Base-by-base conservation (phyloP, 345 rosid species). In the Aegle marmelos region DNA sequence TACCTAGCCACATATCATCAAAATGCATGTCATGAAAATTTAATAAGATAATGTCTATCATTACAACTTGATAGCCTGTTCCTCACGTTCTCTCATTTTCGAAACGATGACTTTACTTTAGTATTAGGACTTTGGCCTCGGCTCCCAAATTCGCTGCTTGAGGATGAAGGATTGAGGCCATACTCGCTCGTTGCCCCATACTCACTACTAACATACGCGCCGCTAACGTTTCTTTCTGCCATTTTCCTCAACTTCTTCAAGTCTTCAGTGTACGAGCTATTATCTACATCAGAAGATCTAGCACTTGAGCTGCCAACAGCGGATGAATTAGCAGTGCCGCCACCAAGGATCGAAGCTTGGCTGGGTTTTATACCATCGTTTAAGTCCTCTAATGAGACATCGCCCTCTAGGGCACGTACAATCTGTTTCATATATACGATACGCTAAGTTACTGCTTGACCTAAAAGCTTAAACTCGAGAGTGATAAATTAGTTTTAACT, bases 381-480 rank as follows among this genome's bases (percentile, higher is more conserved):
- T 82, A 94, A 59, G 76, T 90, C 91, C 0, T 93, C 97, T 56
- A 94, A 36, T 16, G 95, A 85, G 27, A 79, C 81, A 17, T 92
- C 89, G 24, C 87, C 94, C 84, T 91, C 95, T 33, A 90, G 72
- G 21, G 94, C 94, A 25, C 93, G 86, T 59, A 93, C 97, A 81
- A 93, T 88, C 95, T 91, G 80, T 64, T 71, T 57, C 79, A 56
- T 56, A 17, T 53, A 4, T 53, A 53, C 17, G 50, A 45, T 8
- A 36, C 13, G 50, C 4, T 19, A 17, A 53, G 57, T 53, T 53
- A 53, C 22, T 17, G 22, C 57, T 53, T 53, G 21, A 17, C 1
- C 7, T 53, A 53, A 17, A 53, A 17, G 22, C 22, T 53, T 53
- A 17, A 50, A 5, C 22, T 50, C 22, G 8, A 53, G 57, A 53